phyloP scores from a whole-genome alignment of 2,329 filamentous ascomycete species.

The Tolypocladium endophyticum region DNA sequence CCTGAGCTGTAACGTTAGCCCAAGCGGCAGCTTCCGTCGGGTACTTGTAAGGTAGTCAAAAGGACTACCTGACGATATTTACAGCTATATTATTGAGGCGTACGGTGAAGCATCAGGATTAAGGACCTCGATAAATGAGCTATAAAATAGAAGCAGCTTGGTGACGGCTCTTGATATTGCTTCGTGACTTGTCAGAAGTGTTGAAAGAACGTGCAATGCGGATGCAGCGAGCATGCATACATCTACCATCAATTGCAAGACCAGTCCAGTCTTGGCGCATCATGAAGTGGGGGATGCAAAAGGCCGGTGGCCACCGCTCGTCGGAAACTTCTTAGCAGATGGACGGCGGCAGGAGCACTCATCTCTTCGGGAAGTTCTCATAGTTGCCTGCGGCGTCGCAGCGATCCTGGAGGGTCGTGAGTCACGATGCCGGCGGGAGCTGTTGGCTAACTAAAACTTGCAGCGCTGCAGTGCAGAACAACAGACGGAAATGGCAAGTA shows the following conservation, averaged over 20 bases:
- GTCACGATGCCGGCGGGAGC: neutral
- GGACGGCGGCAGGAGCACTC: neutral
- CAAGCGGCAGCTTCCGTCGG: neutral
- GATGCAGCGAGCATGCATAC: too few relatives aligned
- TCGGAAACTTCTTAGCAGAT: neutral
- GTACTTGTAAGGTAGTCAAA: too few relatives aligned
- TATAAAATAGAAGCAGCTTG: too few relatives aligned
- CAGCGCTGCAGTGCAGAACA: neutral
- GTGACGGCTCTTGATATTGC: too few relatives aligned
- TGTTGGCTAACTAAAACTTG: neutral
- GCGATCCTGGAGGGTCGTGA: neutral
- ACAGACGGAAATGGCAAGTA: neutral
- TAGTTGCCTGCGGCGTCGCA: neutral
- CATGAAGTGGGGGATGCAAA: neutral
- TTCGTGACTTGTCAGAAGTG: too few relatives aligned
- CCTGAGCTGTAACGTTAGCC: neutral
- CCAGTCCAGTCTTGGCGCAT: neutral
- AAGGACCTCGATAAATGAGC: too few relatives aligned
- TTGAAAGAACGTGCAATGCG: too few relatives aligned
- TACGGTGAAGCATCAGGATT: neutral
- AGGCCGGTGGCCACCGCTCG: neutral
- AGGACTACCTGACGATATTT: too few relatives aligned
- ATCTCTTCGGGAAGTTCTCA: neutral
- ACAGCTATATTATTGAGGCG: too few relatives aligned
- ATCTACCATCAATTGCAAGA: too few relatives aligned